Evolutionary conservation across 2,329 filamentous ascomycete species (phyloP).

Genomic region (Exophiala mesophila): DNA sequence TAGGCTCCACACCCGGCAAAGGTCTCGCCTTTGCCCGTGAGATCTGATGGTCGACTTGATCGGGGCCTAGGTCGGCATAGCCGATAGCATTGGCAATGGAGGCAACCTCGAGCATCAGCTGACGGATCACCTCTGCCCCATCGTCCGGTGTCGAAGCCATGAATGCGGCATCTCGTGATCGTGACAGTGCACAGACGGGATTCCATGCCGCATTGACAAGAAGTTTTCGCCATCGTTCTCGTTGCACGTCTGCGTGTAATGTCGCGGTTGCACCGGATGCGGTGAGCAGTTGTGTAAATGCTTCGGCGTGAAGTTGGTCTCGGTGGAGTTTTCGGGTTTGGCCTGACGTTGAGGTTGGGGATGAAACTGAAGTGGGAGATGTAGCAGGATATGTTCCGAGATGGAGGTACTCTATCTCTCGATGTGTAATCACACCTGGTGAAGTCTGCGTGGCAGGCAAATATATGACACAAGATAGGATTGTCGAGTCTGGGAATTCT

Average conservation of each 20-base stretch:
- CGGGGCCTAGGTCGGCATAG: constrained; percentile 32
- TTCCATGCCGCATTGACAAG: constrained; percentile 60
- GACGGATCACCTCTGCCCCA: constrained; percentile 30
- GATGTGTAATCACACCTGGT: constrained; percentile 46
- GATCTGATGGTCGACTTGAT: constrained; percentile 37
- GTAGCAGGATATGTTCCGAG: constrained; percentile 47
- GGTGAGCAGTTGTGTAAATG: constrained; percentile 41
- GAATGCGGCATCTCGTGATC: constrained; percentile 50
- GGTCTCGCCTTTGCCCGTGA: constrained; percentile 34
- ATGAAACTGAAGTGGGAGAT: constrained; percentile 8
- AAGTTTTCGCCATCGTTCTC: constrained; percentile 57
- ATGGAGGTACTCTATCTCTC: constrained; percentile 45
- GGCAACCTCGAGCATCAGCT: constrained; percentile 45
- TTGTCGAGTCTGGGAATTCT: constrained; percentile 47
- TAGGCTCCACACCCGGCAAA: constrained; percentile 42
- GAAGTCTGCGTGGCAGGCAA: constrained; percentile 48
- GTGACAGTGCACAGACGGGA: constrained; percentile 53
- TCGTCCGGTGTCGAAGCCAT: constrained; percentile 40
- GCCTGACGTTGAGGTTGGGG: neutral
- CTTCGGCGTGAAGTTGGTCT: constrained; percentile 31
- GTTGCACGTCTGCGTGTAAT: constrained; percentile 52
- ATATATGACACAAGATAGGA: constrained; percentile 55
- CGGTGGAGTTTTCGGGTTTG: constrained; percentile 15
- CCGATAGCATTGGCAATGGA: constrained; percentile 39
- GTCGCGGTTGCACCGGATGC: constrained; percentile 44